Evolutionary conservation across 2,329 filamentous ascomycete genomes (phyloP).

Genomic region (Drechslera avenae): DNA sequence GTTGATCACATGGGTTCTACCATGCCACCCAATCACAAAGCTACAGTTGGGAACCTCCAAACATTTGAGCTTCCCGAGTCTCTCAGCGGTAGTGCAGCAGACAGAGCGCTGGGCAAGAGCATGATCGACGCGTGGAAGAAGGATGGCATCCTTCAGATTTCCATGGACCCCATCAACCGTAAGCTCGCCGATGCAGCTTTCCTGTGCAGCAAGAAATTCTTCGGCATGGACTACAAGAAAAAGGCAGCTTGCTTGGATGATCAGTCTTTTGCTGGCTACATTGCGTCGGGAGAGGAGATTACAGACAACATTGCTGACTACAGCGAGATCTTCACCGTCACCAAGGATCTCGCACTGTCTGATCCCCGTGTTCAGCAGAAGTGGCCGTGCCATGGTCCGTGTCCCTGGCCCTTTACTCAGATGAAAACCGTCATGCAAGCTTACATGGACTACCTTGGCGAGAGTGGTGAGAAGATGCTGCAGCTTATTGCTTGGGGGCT

Average conservation of each 20-base stretch:
- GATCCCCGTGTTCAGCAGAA: constrained; percentile 50
- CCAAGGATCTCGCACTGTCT: constrained; percentile 51
- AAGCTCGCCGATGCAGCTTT: constrained; percentile 14
- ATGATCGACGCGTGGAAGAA: constrained; percentile 16
- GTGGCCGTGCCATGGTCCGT: constrained; percentile 59
- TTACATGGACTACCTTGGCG: constrained; percentile 52
- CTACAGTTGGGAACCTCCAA: constrained; percentile 7
- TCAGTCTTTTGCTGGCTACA: constrained; percentile 56
- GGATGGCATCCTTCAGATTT: constrained; percentile 14
- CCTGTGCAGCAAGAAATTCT: constrained; percentile 13
- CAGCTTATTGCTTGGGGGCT: constrained; percentile 55
- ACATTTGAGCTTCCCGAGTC: constrained; percentile 11
- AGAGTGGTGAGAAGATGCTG: constrained; percentile 54
- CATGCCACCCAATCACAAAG: constrained; percentile 11
- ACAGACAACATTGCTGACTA: constrained; percentile 56
- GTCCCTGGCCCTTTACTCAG: constrained; percentile 54
- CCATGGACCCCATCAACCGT: constrained; percentile 16
- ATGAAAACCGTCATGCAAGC: constrained; percentile 50
- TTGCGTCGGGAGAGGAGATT: constrained; percentile 54
- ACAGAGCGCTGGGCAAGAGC: constrained; percentile 12
- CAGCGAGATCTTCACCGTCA: constrained; percentile 60
- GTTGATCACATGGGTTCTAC: not conserved
- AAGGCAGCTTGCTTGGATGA: constrained; percentile 54
- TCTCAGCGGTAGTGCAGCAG: constrained; percentile 7
- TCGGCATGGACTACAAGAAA: constrained; percentile 17